Percentiles rank a stretch among this genome's conserved stretches.
phyloP scores from a whole-genome alignment of 2,329 filamentous ascomycete genomes.

The Ustulina deusta region DNA sequence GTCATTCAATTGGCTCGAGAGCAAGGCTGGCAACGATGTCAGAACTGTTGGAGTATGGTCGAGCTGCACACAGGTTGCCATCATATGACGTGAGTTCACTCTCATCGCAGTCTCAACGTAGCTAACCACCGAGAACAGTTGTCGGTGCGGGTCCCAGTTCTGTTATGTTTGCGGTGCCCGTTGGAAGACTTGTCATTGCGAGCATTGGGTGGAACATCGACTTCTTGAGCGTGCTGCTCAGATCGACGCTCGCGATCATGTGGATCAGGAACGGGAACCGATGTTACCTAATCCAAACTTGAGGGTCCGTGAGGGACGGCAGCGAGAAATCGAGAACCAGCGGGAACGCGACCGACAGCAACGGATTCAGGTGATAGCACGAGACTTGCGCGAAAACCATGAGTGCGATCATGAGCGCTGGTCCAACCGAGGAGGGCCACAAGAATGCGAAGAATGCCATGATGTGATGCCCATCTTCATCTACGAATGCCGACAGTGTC shows the following conservation, averaged over 20 bases:
- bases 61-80: conserved; percentile 64
- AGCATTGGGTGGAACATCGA: neutral
- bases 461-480: conserved; percentile 21
- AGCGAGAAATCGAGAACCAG: neutral
- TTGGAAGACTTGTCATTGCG: conserved; percentile 53
- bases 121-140: conserved; percentile 52
- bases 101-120: neutral
- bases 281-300: conserved; percentile 48
- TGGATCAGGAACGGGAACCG: neutral
- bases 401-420: conserved; percentile 4
- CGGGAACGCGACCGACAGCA: conserved; percentile 1
- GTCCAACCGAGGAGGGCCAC: conserved; percentile 1
- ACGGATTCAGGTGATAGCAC: neutral
- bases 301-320: neutral
- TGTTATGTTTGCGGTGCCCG: conserved; percentile 42
- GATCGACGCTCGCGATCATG: neutral
- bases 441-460: conserved; percentile 23
- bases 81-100: conserved; percentile 66
- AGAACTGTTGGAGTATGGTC: conserved; percentile 59
- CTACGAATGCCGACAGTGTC: conserved; percentile 23
- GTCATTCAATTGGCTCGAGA: conserved; percentile 56
- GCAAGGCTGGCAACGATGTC: conserved; percentile 65
- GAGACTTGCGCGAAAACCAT: neutral
- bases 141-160: conserved; percentile 59
- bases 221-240: neutral